These are phyloP conservation scores for Hyaloscypha finlandica DNA, from an alignment of 495 filamentous ascomycete species.

Conservation along the genomic window DNA sequence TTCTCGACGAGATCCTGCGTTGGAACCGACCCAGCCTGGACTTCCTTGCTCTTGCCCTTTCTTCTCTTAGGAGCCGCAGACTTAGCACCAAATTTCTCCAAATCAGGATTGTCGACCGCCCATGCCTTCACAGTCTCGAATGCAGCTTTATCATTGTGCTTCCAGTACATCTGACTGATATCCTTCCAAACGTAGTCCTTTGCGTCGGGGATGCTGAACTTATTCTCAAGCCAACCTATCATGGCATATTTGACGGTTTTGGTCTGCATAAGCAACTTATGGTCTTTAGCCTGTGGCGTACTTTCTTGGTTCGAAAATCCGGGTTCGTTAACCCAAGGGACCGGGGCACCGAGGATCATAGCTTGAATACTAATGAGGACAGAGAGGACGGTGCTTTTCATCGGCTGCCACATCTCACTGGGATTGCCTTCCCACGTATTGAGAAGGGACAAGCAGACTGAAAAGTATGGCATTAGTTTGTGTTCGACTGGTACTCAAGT, in stretches of 20 bases:
- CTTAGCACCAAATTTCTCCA: neutral
- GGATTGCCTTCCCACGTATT: slow-evolving; percentile 57
- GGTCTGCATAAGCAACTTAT: slow-evolving; percentile 41
- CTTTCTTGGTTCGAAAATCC: slow-evolving; percentile 39
- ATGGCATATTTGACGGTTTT: slow-evolving; percentile 49
- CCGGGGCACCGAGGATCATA: slow-evolving; percentile 57
- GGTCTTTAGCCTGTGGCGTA: slow-evolving; percentile 31
- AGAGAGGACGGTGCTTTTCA: slow-evolving; percentile 56
- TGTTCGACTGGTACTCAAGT: neutral
- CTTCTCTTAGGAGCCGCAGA: neutral
- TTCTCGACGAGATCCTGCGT: slow-evolving; percentile 15
- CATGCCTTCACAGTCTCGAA: slow-evolving; percentile 19
- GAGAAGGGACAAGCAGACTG: slow-evolving; percentile 60
- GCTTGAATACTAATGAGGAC: slow-evolving; percentile 62
- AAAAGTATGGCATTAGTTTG: neutral
- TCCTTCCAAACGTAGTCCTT: slow-evolving; percentile 21
- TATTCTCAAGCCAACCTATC: slow-evolving; percentile 43
- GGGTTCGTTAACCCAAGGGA: slow-evolving; percentile 63
- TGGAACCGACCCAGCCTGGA: neutral
- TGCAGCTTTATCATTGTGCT: slow-evolving; percentile 15
- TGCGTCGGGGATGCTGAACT: neutral
- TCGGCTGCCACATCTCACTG: slow-evolving; percentile 48
- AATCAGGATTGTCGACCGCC: slow-evolving; percentile 14
- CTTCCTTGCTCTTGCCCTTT: slow-evolving; percentile 16
- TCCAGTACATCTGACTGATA: slow-evolving; percentile 22